Percentiles rank a stretch among this genome's conserved stretches.
phyloP scores from a whole-genome alignment of 148 eudicot genomes.

The Rhododendron griersonianum region DNA sequence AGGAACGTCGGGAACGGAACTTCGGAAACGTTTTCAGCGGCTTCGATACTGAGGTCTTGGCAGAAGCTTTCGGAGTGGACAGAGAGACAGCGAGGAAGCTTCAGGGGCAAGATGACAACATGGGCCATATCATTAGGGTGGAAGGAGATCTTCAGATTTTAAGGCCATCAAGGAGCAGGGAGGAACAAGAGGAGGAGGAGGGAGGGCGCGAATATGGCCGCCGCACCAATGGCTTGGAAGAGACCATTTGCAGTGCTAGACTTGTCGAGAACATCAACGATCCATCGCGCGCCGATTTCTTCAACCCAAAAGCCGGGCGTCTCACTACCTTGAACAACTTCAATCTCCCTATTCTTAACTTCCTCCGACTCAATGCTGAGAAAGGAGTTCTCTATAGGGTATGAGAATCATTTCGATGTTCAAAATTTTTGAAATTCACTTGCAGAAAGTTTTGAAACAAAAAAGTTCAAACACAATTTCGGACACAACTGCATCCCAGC shows the following conservation, averaged over 20 bases:
- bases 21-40: no score
- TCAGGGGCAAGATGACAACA: no score
- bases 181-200: conserved; percentile 7
- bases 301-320: conserved; percentile 62
- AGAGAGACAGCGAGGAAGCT: no score
- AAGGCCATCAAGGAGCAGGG: conserved; percentile 28
- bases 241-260: conserved; percentile 56
- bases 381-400: conserved; percentile 22
- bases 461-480: no score
- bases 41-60: no score
- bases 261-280: conserved; percentile 44
- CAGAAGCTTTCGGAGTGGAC: no score
- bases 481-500: no score
- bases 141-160: no score
- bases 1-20: no score
- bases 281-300: conserved; percentile 55
- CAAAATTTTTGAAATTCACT: no score
- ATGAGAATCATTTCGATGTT: not conserved
- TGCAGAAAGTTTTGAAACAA: no score
- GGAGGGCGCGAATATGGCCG: conserved; percentile 6
- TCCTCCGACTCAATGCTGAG: conserved; percentile 59
- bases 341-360: conserved; percentile 54
- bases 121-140: no score
- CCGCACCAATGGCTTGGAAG: conserved; percentile 52
- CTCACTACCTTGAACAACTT: conserved; percentile 46